A percentile compares a stretch with the other conserved stretches of the same genome.
phyloP scores from a whole-genome alignment of 139 green algal genomes.

The Diplosphaera chodatii region DNA sequence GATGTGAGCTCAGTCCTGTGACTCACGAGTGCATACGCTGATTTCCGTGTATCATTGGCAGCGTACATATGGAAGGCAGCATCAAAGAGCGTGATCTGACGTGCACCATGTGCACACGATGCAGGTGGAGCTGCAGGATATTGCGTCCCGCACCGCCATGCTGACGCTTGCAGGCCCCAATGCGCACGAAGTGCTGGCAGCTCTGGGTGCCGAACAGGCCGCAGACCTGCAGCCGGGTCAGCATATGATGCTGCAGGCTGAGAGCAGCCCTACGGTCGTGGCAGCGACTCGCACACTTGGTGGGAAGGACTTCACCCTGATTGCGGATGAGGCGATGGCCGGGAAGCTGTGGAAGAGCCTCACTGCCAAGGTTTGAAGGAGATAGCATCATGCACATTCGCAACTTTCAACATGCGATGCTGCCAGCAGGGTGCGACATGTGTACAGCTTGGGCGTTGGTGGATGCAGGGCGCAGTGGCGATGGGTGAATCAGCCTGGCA shows the following conservation, averaged over 20 bases:
- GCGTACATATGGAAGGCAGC: no score
- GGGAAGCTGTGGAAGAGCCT: constrained; percentile 59
- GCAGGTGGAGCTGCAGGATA: constrained; percentile 47
- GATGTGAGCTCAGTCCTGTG: constrained; percentile 28
- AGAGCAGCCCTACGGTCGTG: constrained; percentile 45
- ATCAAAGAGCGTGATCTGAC: no score
- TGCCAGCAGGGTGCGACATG: no score
- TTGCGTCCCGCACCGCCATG: constrained; percentile 41
- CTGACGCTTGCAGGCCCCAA: constrained; percentile 61
- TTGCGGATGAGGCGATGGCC: constrained; percentile 54
- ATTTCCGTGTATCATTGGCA: no score
- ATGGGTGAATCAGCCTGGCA: constrained; percentile 72
- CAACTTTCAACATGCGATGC: neutral
- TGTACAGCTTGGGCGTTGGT: no score
- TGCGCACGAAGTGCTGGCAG: constrained; percentile 41
- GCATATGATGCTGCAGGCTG: constrained; percentile 57
- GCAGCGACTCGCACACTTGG: constrained; percentile 33
- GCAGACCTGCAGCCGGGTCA: neutral
- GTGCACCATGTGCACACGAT: neutral
- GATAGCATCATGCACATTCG: neutral
- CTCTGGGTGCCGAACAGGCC: constrained; percentile 36
- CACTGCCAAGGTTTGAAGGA: constrained; percentile 33
- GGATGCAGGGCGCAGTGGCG: constrained; percentile 56
- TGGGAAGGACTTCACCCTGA: constrained; percentile 59
- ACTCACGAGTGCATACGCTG: no score